Evolutionary conservation across 768 basidiomycete genomes (phyloP).

Genomic region (Nidula microcarpa): DNA sequence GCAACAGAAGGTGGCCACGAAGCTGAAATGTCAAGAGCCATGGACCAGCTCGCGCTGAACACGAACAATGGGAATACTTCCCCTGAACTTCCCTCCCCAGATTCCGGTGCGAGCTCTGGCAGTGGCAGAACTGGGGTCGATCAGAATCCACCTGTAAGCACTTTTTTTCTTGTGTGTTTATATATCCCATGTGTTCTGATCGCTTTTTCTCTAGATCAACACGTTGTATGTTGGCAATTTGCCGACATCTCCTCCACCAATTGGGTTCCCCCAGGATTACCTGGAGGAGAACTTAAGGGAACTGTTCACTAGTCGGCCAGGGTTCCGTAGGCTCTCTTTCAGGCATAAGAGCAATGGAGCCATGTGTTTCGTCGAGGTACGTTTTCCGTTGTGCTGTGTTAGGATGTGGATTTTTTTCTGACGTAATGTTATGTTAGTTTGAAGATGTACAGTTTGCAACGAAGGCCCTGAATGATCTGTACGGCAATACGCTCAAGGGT

Average conservation of each 20-base stretch:
- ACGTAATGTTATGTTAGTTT: constrained; percentile 51
- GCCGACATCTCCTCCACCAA: constrained; percentile 73
- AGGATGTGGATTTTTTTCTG: constrained; percentile 4
- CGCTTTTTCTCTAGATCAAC: constrained; percentile 78
- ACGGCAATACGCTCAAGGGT: constrained; percentile 88
- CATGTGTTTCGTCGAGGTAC: constrained; percentile 98
- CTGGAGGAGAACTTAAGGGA: constrained; percentile 86
- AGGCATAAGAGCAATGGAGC: constrained; percentile 96
- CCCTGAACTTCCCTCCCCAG: constrained; percentile 76
- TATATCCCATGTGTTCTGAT: not conserved
- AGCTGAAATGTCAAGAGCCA: constrained; percentile 31
- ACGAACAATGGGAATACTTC: constrained; percentile 56
- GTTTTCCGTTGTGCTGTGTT: constrained; percentile 5
- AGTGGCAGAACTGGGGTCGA: constrained; percentile 56
- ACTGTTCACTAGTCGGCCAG: constrained; percentile 74
- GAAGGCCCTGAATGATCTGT: constrained; percentile 83
- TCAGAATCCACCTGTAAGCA: constrained; percentile 87
- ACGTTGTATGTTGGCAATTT: constrained; percentile 99
- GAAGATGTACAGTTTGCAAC: constrained; percentile 86
- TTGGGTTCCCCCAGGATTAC: constrained; percentile 71
- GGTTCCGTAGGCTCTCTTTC: constrained; percentile 91
- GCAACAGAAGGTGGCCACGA: constrained; percentile 15
- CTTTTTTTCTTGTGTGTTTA: constrained; percentile 3
- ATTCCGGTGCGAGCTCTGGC: constrained; percentile 54
- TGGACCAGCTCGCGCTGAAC: constrained; percentile 49